Evolutionary conservation across 345 rosid genomes (phyloP).

Genomic region (Streptanthus diversifolius): DNA sequence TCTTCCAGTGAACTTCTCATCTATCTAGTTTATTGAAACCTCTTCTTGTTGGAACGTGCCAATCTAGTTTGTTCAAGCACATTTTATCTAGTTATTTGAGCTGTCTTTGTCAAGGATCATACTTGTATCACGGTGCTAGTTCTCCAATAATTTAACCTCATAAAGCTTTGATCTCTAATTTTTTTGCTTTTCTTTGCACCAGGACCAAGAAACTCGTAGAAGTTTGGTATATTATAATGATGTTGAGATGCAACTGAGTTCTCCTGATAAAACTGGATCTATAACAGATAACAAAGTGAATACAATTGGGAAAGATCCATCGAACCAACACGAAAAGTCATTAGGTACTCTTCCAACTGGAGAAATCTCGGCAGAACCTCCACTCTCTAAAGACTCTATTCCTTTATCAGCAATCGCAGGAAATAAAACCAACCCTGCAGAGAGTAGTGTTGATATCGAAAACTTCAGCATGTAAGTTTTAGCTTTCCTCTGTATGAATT

Average conservation of each 20-base stretch:
- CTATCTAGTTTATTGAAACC: constrained; percentile 8
- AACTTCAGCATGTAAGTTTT: constrained; percentile 56
- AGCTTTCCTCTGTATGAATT: constrained; percentile 5
- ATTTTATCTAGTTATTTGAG: constrained; percentile 14
- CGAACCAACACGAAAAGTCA: constrained; percentile 40
- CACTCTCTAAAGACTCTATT: constrained; percentile 36
- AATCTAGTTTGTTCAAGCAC: constrained; percentile 5
- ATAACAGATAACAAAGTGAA: constrained; percentile 37
- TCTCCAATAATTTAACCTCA: neutral
- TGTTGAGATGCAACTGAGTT: constrained; percentile 32
- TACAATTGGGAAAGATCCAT: constrained; percentile 39
- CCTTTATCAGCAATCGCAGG: constrained; percentile 25
- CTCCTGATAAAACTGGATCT: constrained; percentile 50
- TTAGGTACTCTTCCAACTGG: constrained; percentile 36
- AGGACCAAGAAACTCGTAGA: constrained; percentile 52
- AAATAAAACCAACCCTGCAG: constrained; percentile 39
- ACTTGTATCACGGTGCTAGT: neutral
- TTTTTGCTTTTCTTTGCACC: constrained; percentile 27
- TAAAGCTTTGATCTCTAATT: constrained; percentile 11
- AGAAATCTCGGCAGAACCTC: constrained; percentile 36
- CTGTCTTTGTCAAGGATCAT: constrained; percentile 15
- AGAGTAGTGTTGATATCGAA: constrained; percentile 33
- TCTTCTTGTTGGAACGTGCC: neutral
- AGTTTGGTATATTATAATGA: constrained; percentile 47
- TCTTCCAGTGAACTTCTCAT: neutral